These are phyloP conservation scores for Leishmania braziliensis DNA, from an alignment of 208 protist genomes.

Conservation along the genomic window DNA sequence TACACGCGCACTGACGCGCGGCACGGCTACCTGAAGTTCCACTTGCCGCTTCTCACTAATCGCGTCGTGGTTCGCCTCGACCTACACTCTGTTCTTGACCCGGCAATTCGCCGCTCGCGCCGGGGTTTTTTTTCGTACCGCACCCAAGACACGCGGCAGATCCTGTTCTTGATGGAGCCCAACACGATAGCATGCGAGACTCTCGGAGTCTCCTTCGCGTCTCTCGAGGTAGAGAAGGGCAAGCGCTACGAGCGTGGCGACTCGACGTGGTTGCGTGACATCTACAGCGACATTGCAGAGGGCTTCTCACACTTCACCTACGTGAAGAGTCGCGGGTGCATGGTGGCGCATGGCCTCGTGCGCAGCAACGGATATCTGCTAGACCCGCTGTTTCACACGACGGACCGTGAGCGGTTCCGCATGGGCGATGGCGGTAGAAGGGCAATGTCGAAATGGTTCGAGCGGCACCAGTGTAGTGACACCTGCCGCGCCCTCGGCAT, in stretches of 20 bases:
- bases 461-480: conserved; percentile 55
- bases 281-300: conserved; percentile 60
- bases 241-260: conserved; percentile 33
- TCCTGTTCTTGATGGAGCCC: conserved; percentile 70
- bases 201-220: conserved; percentile 59
- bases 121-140: conserved; percentile 66
- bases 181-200: conserved; percentile 51
- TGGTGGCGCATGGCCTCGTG: conserved; percentile 58
- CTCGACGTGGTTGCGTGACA: conserved; percentile 21
- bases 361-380: conserved; percentile 52
- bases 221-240: conserved; percentile 25
- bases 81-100: conserved; percentile 28
- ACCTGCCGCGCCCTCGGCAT: conserved; percentile 44
- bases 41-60: conserved; percentile 41
- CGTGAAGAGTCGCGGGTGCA: conserved; percentile 22
- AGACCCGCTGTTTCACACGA: conserved; percentile 68
- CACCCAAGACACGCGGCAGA: conserved; percentile 47
- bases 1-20: conserved; percentile 34
- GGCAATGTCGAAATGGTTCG: conserved; percentile 49
- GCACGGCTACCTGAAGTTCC: conserved; percentile 6
- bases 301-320: conserved; percentile 77
- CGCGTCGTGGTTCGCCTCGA: conserved; percentile 52
- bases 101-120: conserved; percentile 12
- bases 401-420: conserved; percentile 53
- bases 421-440: conserved; percentile 56